phyloP scores from a whole-genome alignment of 148 eudicot genomes.

The Persicaria maculosa region DNA sequence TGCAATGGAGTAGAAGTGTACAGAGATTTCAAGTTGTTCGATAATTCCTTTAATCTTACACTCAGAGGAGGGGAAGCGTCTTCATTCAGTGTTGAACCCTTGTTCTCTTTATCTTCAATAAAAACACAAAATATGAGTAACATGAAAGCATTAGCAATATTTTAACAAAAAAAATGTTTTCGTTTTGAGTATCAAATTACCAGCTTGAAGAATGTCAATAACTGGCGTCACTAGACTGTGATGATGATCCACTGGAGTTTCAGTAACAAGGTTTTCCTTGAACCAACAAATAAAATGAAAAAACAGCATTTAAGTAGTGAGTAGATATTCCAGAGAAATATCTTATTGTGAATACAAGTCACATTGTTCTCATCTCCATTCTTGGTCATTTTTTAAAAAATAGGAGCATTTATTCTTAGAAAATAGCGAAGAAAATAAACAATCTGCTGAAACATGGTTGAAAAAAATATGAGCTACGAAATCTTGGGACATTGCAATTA shows the following conservation, averaged over 20 bases:
- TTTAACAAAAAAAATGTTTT: background rate
- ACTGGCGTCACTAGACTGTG: constrained; percentile 21
- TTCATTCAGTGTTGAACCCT: constrained; percentile 10
- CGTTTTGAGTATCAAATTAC: constrained; percentile 13
- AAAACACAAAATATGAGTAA: background rate
- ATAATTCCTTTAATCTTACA: constrained; percentile 45
- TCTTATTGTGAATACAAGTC: background rate
- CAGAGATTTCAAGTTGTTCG: constrained; percentile 51
- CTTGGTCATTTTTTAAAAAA: too few relatives aligned
- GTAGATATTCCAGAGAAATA: constrained; percentile 18
- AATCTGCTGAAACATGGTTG: too few relatives aligned
- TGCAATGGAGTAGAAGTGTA: constrained; percentile 45
- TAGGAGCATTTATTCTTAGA: too few relatives aligned
- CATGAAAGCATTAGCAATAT: background rate
- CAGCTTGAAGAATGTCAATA: constrained; percentile 18
- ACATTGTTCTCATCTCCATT: background rate
- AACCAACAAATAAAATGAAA: background rate
- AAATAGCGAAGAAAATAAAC: too few relatives aligned
- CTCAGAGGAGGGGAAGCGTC: constrained; percentile 67
- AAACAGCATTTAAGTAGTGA: background rate
- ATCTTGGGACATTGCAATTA: background rate
- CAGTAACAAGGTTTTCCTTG: constrained; percentile 8
- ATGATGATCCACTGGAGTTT: constrained; percentile 20
- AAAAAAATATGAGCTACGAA: too few relatives aligned
- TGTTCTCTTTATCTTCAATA: constrained; percentile 42